These are phyloP conservation scores for Fusarium sororula DNA, from an alignment of 2,329 filamentous ascomycete species.

Conservation along the genomic window DNA sequence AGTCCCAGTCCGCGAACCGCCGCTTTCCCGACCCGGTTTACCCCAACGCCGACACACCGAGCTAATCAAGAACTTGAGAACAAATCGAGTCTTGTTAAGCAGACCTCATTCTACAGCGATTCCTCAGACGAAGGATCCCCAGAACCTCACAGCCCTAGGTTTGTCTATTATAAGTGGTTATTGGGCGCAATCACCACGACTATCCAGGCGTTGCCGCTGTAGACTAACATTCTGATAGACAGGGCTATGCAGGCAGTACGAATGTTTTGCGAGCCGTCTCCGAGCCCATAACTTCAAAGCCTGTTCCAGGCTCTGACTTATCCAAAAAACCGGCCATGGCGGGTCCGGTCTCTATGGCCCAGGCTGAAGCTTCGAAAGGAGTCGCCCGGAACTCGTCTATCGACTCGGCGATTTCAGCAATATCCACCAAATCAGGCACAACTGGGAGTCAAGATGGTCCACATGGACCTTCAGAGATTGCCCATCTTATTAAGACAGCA, in stretches of 20 bases:
- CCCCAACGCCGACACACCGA: slow-evolving; percentile 38
- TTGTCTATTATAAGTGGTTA: slow-evolving; percentile 29
- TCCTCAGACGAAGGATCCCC: slow-evolving; percentile 49
- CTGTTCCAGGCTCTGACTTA: slow-evolving; percentile 51
- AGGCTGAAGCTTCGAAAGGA: slow-evolving; percentile 51
- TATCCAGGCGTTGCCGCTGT: not conserved
- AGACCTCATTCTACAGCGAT: slow-evolving; percentile 50
- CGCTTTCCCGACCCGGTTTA: slow-evolving; percentile 38
- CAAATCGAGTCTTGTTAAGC: slow-evolving; percentile 24
- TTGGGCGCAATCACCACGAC: not conserved
- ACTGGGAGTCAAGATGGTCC: slow-evolving; percentile 65
- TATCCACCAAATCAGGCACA: slow-evolving; percentile 69
- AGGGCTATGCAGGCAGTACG: slow-evolving; percentile 46
- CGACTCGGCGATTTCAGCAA: slow-evolving; percentile 87
- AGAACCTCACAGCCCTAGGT: slow-evolving; percentile 47
- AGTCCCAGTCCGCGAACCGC: slow-evolving; percentile 50
- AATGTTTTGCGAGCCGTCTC: slow-evolving; percentile 61
- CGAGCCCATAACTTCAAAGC: slow-evolving; percentile 55
- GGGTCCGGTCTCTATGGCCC: slow-evolving; percentile 53
- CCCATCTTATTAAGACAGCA: slow-evolving; percentile 80
- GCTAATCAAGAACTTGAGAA: slow-evolving; percentile 24
- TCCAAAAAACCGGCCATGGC: slow-evolving; percentile 57
- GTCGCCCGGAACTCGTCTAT: slow-evolving; percentile 83
- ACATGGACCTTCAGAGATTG: slow-evolving; percentile 77
- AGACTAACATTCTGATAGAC: slow-evolving; percentile 38